Percentiles rank a stretch among this genome's conserved stretches.
Evolutionary conservation across 352 stramenopile species (phyloP).

Genomic region (Phytophthora citrophthora): DNA sequence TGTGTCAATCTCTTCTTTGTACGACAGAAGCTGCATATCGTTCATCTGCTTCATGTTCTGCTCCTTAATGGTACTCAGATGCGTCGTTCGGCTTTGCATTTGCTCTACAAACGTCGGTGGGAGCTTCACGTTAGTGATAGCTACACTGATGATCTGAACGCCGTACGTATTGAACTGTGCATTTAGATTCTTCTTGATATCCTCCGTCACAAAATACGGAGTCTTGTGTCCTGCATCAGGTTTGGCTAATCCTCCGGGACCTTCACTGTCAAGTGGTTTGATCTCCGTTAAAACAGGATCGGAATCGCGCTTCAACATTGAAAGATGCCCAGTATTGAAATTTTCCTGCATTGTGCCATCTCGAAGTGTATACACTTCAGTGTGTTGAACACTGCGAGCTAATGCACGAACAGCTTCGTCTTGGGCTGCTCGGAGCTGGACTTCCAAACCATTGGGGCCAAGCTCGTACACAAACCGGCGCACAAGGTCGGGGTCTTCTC

Average conservation of each 20-base stretch:
- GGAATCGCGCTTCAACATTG: conserved; percentile 15
- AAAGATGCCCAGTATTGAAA: conserved; percentile 56
- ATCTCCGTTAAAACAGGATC: neutral
- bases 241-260: neutral
- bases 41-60: conserved; percentile 84
- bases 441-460: conserved; percentile 82
- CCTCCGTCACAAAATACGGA: conserved; percentile 64
- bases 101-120: conserved; percentile 63
- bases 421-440: conserved; percentile 83
- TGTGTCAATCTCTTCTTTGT: conserved; percentile 62
- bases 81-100: conserved; percentile 73
- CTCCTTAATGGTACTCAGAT: conserved; percentile 70
- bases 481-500: conserved; percentile 81
- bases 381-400: conserved; percentile 85
- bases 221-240: conserved; percentile 9
- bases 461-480: conserved; percentile 87
- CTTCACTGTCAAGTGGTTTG: conserved; percentile 1
- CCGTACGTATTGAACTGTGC: conserved; percentile 79
- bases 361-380: conserved; percentile 83
- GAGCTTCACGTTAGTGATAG: conserved; percentile 81
- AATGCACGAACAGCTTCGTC: conserved; percentile 84
- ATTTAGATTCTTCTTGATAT: conserved; percentile 79
- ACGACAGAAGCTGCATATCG: conserved; percentile 75
- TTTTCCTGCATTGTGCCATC: conserved; percentile 61
- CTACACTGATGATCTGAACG: conserved; percentile 74